A percentile compares a stretch with the other conserved stretches of the same genome.
Conservation (phyloP, 257 asterid species). For the Mitragyna speciosa region DNA sequence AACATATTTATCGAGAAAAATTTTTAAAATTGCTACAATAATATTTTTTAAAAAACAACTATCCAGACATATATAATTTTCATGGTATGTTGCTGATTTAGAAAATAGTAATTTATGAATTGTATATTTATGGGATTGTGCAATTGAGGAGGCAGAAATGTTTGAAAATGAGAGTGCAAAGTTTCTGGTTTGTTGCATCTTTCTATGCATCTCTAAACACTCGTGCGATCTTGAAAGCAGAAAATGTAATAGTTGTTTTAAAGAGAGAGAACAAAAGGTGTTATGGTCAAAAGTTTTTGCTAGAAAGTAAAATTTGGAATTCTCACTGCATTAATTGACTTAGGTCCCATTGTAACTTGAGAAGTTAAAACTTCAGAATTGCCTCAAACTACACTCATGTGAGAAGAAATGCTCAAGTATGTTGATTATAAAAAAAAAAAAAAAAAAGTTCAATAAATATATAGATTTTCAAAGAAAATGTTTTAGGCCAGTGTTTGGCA, state of each 20-base stretch:
- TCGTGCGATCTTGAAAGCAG: conserved; percentile 10
- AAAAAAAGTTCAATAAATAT: neutral
- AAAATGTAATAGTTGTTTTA: neutral
- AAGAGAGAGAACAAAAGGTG: neutral
- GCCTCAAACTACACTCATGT: neutral
- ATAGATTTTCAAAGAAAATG: neutral
- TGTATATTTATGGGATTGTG: neutral
- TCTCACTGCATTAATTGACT: neutral
- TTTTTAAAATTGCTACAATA: too few species aligned
- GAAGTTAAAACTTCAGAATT: too few species aligned
- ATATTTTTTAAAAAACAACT: too few species aligned
- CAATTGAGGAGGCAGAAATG: conserved; percentile 1
- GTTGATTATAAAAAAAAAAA: neutral
- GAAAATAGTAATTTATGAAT: neutral
- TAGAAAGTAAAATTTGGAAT: neutral
- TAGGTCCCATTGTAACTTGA: neutral
- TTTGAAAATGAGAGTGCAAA: neutral
- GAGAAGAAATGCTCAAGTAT: neutral
- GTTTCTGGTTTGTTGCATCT: neutral
- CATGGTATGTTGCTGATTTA: too few species aligned
- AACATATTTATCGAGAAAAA: too few species aligned
- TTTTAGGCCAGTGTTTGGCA: neutral
- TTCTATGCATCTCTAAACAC: neutral
- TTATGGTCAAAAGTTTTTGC: neutral
- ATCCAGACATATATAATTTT: too few species aligned